A percentile compares a stretch with the other conserved stretches of the same genome.
Conservation (phyloP, 352 stramenopile genomes). For the Phytophthora uliginosa region DNA sequence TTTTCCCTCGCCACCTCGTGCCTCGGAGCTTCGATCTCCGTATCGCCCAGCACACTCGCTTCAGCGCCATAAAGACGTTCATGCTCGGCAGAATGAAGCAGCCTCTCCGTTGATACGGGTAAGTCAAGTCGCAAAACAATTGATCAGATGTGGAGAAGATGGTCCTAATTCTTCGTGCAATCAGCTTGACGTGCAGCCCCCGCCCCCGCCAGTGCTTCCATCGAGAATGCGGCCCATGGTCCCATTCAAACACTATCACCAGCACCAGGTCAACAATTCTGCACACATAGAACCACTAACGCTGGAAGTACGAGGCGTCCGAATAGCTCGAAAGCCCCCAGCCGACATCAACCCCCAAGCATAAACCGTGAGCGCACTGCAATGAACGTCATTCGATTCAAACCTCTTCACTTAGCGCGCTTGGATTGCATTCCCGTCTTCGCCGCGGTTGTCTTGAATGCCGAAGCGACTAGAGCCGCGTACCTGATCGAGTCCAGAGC, state of each 20-base stretch:
- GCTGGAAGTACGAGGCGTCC: conserved; percentile 30
- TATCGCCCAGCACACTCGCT: neutral
- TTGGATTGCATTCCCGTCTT: neutral
- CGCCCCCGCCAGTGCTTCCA: conserved; percentile 7
- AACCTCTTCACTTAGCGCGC: neutral
- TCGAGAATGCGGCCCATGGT: conserved; percentile 8
- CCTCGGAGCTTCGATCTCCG: neutral
- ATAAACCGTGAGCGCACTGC: neutral
- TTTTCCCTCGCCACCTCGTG: neutral
- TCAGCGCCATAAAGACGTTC: neutral
- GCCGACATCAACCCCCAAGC: conserved; percentile 1
- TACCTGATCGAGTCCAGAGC: conserved; percentile 56
- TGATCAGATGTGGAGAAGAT: neutral
- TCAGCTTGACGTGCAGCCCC: conserved; percentile 27
- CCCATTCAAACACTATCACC: conserved; percentile 23
- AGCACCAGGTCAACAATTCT: neutral
- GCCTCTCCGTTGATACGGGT: conserved; percentile 21
- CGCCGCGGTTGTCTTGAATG: conserved; percentile 32
- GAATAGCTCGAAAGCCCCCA: conserved; percentile 14
- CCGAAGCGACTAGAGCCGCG: conserved; percentile 47
- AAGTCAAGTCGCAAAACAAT: neutral
- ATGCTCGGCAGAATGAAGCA: neutral
- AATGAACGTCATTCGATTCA: neutral
- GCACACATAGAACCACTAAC: neutral
- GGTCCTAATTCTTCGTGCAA: neutral